A percentile compares a stretch with the other conserved stretches of the same genome.
These are phyloP conservation scores for Alternaria rosae DNA, from an alignment of 2,329 filamentous ascomycete genomes.

Conservation along the genomic window DNA sequence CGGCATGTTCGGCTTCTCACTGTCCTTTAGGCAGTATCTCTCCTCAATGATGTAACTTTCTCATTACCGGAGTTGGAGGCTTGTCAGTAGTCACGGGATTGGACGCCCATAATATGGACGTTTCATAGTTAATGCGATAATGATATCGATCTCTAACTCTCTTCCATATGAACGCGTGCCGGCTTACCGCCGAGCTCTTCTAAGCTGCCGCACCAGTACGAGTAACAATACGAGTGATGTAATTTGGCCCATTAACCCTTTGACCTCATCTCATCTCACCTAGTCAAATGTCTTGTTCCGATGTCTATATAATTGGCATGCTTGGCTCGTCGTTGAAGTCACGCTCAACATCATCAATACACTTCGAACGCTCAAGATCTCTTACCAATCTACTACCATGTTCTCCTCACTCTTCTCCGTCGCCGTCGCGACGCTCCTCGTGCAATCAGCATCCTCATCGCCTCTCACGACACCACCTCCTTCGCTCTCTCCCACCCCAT, in stretches of 20 bases:
- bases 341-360: not conserved
- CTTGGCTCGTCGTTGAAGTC: not conserved
- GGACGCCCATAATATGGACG: conserved; percentile 8
- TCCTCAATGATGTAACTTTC: conserved; percentile 7
- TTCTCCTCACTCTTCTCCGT: not conserved
- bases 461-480: not conserved
- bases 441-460: not conserved
- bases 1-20: conserved; percentile 4
- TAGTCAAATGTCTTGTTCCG: not conserved
- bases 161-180: not conserved
- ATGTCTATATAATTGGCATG: not conserved
- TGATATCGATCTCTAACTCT: conserved; percentile 11
- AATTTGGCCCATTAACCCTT: not conserved
- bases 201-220: not conserved
- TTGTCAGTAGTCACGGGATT: conserved; percentile 8
- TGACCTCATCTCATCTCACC: not conserved
- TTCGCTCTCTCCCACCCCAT: not conserved
- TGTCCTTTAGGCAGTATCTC: conserved; percentile 11
- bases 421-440: not conserved
- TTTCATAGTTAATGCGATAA: conserved; percentile 17
- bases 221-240: not conserved
- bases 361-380: no score
- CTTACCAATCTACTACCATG: no score
- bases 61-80: conserved; percentile 22
- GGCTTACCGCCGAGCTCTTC: conserved; percentile 7